phyloP scores from a whole-genome alignment of 306 rosid genomes.

The Quercus agrifolia region DNA sequence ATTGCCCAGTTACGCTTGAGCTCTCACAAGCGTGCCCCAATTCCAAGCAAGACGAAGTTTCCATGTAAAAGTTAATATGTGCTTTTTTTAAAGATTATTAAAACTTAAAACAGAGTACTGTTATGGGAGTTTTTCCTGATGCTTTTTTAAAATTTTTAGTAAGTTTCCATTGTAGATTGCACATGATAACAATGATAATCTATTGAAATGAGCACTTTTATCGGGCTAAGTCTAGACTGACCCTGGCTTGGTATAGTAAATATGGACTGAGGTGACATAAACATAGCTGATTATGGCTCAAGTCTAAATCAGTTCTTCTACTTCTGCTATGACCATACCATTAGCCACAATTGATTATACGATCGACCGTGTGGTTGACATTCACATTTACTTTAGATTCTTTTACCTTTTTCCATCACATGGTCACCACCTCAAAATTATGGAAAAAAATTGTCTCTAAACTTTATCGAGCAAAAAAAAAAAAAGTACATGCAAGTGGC shows the following conservation, averaged over 20 bases:
- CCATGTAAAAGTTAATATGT: conserved; percentile 16
- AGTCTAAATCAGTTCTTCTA: too few species aligned
- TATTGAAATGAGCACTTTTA: background rate
- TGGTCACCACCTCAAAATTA: too few species aligned
- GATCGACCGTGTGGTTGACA: too few species aligned
- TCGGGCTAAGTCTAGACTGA: background rate
- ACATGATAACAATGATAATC: background rate
- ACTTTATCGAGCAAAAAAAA: too few species aligned
- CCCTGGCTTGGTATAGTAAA: background rate
- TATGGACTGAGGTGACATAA: too few species aligned
- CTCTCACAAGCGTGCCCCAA: conserved; percentile 50
- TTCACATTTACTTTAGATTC: too few species aligned
- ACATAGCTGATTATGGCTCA: too few species aligned
- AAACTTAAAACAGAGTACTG: background rate
- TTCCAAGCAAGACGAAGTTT: conserved; percentile 31
- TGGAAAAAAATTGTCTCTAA: too few species aligned
- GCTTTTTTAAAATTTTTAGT: background rate
- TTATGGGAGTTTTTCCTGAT: background rate
- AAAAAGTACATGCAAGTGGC: too few species aligned
- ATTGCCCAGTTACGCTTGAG: conserved; percentile 82
- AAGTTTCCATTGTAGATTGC: background rate
- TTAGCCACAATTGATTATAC: too few species aligned
- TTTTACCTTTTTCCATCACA: too few species aligned
- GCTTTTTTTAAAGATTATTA: background rate
- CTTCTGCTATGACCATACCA: too few species aligned